Conservation (phyloP, 1,284 basidiomycete genomes). For the Marasmius tenuissimus region DNA sequence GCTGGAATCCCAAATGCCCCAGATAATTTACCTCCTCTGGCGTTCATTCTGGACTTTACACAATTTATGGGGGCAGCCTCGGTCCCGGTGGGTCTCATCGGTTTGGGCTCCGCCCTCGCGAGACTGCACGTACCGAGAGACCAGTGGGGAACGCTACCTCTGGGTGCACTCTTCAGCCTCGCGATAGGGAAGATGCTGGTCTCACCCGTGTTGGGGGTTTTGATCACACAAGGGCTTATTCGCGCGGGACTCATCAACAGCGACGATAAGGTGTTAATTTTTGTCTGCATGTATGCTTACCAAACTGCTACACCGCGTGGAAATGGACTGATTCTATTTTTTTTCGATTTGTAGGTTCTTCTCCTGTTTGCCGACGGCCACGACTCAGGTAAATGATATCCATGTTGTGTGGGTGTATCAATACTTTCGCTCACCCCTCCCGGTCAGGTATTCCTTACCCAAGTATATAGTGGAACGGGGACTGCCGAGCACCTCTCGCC, state of each 20-base stretch:
- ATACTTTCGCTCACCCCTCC: background rate
- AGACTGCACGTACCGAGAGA: slow-evolving; percentile 56
- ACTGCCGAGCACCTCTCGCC: slow-evolving; percentile 58
- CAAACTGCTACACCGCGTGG: background rate
- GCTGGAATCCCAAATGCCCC: slow-evolving; percentile 62
- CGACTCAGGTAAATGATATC: slow-evolving; percentile 45
- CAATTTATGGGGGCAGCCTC: slow-evolving; percentile 71
- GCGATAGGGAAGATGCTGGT: slow-evolving; percentile 67
- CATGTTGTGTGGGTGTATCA: background rate
- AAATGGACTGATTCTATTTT: background rate
- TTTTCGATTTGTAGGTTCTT: slow-evolving; percentile 44
- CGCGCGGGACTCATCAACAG: slow-evolving; percentile 46
- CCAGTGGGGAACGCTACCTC: slow-evolving; percentile 56
- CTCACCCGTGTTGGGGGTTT: slow-evolving; percentile 68
- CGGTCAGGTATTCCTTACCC: slow-evolving; percentile 57
- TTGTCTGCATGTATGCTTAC: slow-evolving; percentile 66
- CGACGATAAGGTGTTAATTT: slow-evolving; percentile 62
- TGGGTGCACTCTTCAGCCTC: slow-evolving; percentile 63
- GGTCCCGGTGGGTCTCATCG: slow-evolving; percentile 72
- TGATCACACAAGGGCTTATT: slow-evolving; percentile 56
- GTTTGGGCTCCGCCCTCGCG: slow-evolving; percentile 75
- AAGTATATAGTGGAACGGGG: slow-evolving; percentile 68
- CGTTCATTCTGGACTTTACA: slow-evolving; percentile 64
- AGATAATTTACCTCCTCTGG: slow-evolving; percentile 74
- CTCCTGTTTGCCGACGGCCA: slow-evolving; percentile 66